Evolutionary conservation across 2,329 filamentous ascomycete genomes (phyloP).

Genomic region (Colletotrichum acutatum): DNA sequence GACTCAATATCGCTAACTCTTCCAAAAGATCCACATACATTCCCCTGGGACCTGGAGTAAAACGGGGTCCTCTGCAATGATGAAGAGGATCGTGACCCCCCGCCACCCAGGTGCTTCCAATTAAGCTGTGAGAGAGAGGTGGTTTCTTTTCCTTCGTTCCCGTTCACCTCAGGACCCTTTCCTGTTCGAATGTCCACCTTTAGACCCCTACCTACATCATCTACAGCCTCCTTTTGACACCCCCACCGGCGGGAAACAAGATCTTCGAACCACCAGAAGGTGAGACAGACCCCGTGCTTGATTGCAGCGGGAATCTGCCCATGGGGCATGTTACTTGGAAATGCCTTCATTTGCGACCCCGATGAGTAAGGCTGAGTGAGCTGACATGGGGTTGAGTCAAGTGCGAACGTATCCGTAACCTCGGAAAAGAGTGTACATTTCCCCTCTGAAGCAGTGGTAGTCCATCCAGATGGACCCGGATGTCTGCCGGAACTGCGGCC

Average conservation of each 20-base stretch:
- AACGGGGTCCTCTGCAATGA: background rate
- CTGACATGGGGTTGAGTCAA: slow-evolving; percentile 2
- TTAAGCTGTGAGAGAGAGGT: background rate
- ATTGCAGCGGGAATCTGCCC: background rate
- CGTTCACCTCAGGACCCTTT: slow-evolving; percentile 1
- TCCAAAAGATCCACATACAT: background rate
- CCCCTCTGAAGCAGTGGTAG: no score
- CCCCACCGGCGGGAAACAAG: slow-evolving; percentile 1
- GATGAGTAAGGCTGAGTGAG: background rate
- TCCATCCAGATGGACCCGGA: slow-evolving; percentile 22
- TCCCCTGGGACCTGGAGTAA: slow-evolving; percentile 8
- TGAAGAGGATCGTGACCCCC: slow-evolving; percentile 26
- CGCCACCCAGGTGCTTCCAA: slow-evolving; percentile 1
- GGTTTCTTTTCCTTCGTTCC: slow-evolving; percentile 14
- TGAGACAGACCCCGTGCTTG: slow-evolving; percentile 4
- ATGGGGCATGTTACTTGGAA: background rate
- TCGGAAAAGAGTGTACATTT: background rate
- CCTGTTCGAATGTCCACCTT: slow-evolving; percentile 9
- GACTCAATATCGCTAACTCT: slow-evolving; percentile 12
- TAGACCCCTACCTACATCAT: slow-evolving; percentile 24
- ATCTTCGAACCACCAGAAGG: slow-evolving; percentile 8
- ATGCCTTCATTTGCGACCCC: background rate
- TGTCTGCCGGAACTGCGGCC: slow-evolving; percentile 32
- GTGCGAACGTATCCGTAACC: background rate
- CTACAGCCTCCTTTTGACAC: slow-evolving; percentile 9